phyloP scores from a whole-genome alignment of 257 asterid genomes.

The Buddleja alternifolia region DNA sequence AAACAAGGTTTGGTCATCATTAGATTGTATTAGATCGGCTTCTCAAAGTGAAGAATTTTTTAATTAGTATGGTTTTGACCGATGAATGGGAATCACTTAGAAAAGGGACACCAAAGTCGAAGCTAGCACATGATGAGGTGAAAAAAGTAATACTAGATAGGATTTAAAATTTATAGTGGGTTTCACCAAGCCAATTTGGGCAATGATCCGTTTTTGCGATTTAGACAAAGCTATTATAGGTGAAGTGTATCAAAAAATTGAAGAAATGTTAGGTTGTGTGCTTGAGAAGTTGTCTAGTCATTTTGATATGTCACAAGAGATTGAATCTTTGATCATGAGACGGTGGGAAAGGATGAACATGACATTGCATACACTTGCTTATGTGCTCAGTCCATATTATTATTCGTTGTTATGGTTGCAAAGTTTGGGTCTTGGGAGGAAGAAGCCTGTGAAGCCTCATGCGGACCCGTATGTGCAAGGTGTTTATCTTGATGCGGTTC shows the following conservation, averaged over 20 bases:
- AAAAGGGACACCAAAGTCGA: constrained; percentile 8
- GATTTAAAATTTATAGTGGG: background rate
- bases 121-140: too few relatives aligned
- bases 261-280: background rate
- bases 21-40: background rate
- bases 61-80: constrained; percentile 1
- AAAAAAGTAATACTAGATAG: constrained; percentile 6
- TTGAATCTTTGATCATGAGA: constrained; percentile 7
- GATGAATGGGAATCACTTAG: constrained; percentile 13
- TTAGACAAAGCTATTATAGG: constrained; percentile 5
- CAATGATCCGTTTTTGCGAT: constrained; percentile 16
- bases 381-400: background rate
- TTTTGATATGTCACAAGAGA: background rate
- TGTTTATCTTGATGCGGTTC: background rate
- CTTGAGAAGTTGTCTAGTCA: background rate
- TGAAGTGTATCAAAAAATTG: constrained; percentile 17
- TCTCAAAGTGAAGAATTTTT: background rate
- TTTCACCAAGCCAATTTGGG: constrained; percentile 11
- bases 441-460: background rate
- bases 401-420: background rate
- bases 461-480: too few relatives aligned
- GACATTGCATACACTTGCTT: background rate
- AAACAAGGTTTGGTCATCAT: constrained; percentile 10
- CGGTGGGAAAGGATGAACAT: background rate
- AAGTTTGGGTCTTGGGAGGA: background rate